Evolutionary conservation across 495 filamentous ascomycete genomes (phyloP), one percentile per base, ranked within the genome.

Genomic region (Copromyces sp.): DNA sequence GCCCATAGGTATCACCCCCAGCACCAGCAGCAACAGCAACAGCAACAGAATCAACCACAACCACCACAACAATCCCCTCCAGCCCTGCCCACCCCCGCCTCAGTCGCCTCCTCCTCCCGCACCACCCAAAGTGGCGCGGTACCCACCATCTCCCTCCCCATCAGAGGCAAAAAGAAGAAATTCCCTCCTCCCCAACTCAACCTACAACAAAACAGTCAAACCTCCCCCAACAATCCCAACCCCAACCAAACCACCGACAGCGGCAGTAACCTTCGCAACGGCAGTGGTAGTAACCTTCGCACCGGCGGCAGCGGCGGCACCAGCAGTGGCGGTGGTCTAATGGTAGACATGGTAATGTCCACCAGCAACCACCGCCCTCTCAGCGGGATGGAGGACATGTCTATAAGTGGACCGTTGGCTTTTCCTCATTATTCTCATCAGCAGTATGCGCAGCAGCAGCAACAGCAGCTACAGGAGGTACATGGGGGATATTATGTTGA

Each of bases 351-450:
- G 35, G 39, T 65, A 14, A 35, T 65, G 24, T 68, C 69, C 44
- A 14, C 44, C 29, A 42, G 39, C 32, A 39, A 47, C 40, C 40
- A 59, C 44, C 69, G 70, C 39, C 77, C 75, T 17, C 72, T 78
- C n/a, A 14, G 20, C 3, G 73, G 77, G 17, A 72, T 61, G 24
- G 73, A 75, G 68, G 47, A 73, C 73, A 73, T 72, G 39, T 75
- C 73, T 44, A 79, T 78, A 20, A 72, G 69, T 44, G 76, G 78
- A 0, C 76, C 78, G 8, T 35, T 78, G 9, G 78, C 78, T 14
- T 78, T 79, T 53, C 76, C 78, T 8, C 44, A 73, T 16, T 70
- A 71, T 20, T 68, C 44, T 20, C 74, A 75, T 32, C 59, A 68
- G 3, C 70, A 71, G 20, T 45, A 71, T 65, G 35, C 35, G 35